A percentile compares a stretch with the other conserved stretches of the same genome.
Evolutionary conservation across 2,329 filamentous ascomycete species (phyloP).

Genomic region (Paecilomyces niveus): DNA sequence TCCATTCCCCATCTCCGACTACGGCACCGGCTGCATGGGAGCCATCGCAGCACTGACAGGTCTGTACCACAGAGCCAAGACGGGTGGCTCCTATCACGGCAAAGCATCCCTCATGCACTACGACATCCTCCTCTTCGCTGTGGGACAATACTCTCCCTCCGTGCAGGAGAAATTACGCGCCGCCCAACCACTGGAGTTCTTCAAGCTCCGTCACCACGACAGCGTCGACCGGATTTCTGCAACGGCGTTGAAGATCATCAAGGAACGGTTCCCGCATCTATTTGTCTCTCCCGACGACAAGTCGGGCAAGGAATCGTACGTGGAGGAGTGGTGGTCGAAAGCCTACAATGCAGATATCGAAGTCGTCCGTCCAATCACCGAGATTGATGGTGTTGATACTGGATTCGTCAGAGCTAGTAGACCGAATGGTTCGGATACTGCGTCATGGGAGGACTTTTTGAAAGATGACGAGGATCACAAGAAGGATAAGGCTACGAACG

Average conservation of each 20-base stretch:
- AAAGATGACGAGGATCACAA: conserved; percentile 18
- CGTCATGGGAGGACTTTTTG: conserved; percentile 39
- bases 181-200: conserved; percentile 47
- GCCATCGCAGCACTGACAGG: conserved; percentile 60
- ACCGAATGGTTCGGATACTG: conserved; percentile 46
- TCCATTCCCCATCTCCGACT: conserved; percentile 51
- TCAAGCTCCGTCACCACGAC: conserved; percentile 52
- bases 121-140: conserved; percentile 57
- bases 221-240: conserved; percentile 61
- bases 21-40: conserved; percentile 66
- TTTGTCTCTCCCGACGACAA: conserved; percentile 30
- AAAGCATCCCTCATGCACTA: conserved; percentile 61
- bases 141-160: conserved; percentile 49
- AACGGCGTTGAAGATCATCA: conserved; percentile 51
- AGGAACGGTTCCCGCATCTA: conserved; percentile 47
- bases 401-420: conserved; percentile 42
- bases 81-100: conserved; percentile 60
- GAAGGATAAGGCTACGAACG: conserved; percentile 7
- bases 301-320: conserved; percentile 35
- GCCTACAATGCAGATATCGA: conserved; percentile 42
- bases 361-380: conserved; percentile 40
- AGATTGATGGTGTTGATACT: conserved; percentile 43
- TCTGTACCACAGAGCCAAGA: conserved; percentile 54
- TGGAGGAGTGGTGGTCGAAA: conserved; percentile 43
- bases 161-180: conserved; percentile 48